Conservation (phyloP, 495 filamentous ascomycete species). For the Podospora pseudocomata region DNA sequence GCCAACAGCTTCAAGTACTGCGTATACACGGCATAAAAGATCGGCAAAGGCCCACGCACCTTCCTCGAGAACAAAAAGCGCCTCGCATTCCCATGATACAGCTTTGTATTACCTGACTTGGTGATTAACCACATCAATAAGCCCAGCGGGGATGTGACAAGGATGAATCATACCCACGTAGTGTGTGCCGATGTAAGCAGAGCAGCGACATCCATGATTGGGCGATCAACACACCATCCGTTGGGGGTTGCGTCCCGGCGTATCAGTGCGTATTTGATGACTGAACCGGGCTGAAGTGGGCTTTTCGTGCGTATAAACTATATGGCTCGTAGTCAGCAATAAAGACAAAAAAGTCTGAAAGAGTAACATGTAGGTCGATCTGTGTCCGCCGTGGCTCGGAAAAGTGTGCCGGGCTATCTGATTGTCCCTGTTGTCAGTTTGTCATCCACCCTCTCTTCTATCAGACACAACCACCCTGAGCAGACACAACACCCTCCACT, state of each 20-base stretch:
- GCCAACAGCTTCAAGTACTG: too few relatives aligned
- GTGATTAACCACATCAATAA: background rate
- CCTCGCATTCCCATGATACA: too few relatives aligned
- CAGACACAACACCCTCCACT: background rate
- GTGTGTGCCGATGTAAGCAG: background rate
- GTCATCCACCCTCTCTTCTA: background rate
- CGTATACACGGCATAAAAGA: too few relatives aligned
- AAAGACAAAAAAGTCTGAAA: background rate
- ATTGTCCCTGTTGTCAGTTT: background rate
- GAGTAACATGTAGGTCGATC: background rate
- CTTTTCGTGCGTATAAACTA: background rate
- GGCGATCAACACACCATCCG: background rate
- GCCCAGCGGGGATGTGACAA: background rate
- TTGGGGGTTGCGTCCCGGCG: background rate
- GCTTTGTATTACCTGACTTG: background rate
- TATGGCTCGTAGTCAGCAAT: conserved; percentile 31
- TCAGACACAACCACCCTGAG: background rate
- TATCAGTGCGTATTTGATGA: background rate
- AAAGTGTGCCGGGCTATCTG: background rate
- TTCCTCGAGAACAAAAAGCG: too few relatives aligned
- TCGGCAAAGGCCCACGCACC: too few relatives aligned
- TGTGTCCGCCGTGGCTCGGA: background rate
- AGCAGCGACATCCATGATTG: background rate
- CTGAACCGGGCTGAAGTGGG: too few relatives aligned
- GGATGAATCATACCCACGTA: background rate